Conservation (phyloP, 2,329 filamentous ascomycete species). For the Colletotrichum sp. region DNA sequence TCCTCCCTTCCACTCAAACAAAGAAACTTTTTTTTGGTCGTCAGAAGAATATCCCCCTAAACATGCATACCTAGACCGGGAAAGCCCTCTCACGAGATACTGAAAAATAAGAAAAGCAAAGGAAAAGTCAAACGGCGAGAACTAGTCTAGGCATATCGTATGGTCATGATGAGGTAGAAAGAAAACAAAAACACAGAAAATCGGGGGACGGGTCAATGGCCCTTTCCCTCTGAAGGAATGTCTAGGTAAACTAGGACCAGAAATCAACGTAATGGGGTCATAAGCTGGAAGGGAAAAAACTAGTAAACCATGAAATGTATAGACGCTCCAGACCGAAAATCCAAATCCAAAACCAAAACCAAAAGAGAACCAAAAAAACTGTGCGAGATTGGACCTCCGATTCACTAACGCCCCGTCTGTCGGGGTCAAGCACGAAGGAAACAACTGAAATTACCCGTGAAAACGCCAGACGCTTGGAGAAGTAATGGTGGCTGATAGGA, state of each 20-base stretch:
- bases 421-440: background rate
- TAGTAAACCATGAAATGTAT: background rate
- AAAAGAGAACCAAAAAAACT: background rate
- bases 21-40: background rate
- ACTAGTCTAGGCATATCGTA: background rate
- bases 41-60: background rate
- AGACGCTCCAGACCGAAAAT: background rate
- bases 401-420: background rate
- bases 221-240: background rate
- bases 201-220: background rate
- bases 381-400: background rate
- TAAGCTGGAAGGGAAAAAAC: background rate
- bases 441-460: background rate
- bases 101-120: background rate
- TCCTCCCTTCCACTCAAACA: background rate
- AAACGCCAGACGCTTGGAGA: background rate
- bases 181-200: background rate
- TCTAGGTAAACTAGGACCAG: background rate
- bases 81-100: background rate
- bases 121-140: background rate
- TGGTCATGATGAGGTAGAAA: background rate
- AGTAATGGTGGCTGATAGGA: background rate
- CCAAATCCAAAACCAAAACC: background rate
- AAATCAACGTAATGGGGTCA: background rate
- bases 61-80: background rate